phyloP scores from a whole-genome alignment of 2,329 filamentous ascomycete species.

The Trichoderma sp. region DNA sequence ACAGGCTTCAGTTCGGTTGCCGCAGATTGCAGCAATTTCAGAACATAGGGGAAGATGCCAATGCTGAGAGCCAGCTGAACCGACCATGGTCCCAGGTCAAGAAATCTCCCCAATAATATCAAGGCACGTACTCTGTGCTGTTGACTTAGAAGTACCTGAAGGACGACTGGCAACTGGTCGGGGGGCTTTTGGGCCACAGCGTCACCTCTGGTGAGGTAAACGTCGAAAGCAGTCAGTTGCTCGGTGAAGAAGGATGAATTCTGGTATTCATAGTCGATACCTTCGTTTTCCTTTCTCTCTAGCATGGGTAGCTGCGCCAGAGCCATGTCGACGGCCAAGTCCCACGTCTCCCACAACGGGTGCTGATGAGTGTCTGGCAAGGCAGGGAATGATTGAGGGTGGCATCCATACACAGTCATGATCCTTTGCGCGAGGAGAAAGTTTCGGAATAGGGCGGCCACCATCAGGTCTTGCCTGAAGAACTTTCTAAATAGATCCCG shows the following conservation, averaged over 20 bases:
- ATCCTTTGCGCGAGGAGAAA: conserved; percentile 92
- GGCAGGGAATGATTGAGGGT: conserved; percentile 85
- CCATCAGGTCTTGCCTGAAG: conserved; percentile 96
- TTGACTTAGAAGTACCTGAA: conserved; percentile 93
- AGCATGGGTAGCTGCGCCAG: conserved; percentile 83
- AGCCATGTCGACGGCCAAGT: conserved; percentile 93
- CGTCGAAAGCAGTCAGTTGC: conserved; percentile 93
- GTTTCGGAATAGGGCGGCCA: conserved; percentile 95
- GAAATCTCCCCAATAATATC: conserved; percentile 86
- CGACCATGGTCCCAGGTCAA: conserved; percentile 95
- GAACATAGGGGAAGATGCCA: conserved; percentile 97
- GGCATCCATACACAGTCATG: conserved; percentile 94
- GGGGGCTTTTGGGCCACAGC: conserved; percentile 83
- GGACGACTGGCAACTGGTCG: conserved; percentile 91
- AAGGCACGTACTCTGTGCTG: conserved; percentile 88
- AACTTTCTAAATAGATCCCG: conserved; percentile 92
- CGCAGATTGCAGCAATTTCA: conserved; percentile 93
- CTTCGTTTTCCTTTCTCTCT: conserved; percentile 72
- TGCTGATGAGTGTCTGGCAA: conserved; percentile 96
- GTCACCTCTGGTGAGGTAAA: conserved; percentile 79
- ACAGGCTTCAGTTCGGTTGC: conserved; percentile 93
- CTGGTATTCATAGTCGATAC: conserved; percentile 81
- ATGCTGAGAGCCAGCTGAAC: conserved; percentile 98
- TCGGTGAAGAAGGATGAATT: conserved; percentile 97
- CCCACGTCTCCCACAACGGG: conserved; percentile 95